These are phyloP conservation scores for Microbotryomycetes sp. DNA, from an alignment of 1,284 basidiomycete species.

Conservation along the genomic window DNA sequence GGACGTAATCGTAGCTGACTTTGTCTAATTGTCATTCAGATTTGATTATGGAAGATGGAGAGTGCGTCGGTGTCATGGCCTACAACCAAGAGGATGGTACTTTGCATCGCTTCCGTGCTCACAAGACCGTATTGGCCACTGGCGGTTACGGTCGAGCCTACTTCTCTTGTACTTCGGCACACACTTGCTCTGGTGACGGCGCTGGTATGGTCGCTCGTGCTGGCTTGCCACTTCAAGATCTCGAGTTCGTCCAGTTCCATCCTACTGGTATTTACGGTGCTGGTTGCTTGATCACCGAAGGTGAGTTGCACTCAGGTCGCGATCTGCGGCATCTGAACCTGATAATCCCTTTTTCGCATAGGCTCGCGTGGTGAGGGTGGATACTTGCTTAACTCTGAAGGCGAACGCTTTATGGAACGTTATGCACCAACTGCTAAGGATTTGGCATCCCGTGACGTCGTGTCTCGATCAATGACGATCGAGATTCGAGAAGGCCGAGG, in stretches of 20 bases:
- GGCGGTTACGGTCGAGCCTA: slow-evolving; percentile 98
- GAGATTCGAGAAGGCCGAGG: slow-evolving; percentile 99
- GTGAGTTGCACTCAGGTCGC: too few species aligned
- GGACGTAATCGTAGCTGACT: slow-evolving; percentile 6
- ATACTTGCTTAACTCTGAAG: slow-evolving; percentile 96
- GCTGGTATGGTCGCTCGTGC: slow-evolving; percentile 98
- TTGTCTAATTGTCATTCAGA: slow-evolving; percentile 46
- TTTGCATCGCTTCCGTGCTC: slow-evolving; percentile 93
- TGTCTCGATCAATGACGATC: slow-evolving; percentile 98
- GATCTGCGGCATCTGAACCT: not conserved
- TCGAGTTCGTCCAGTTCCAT: slow-evolving; percentile 99
- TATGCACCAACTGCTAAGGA: slow-evolving; percentile 99
- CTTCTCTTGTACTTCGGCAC: slow-evolving; percentile 98
- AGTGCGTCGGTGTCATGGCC: slow-evolving; percentile 98
- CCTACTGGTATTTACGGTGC: slow-evolving; percentile 99
- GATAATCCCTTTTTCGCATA: slow-evolving; percentile 38
- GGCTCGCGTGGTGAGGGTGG: slow-evolving; percentile 99
- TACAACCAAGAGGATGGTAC: slow-evolving; percentile 99
- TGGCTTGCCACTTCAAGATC: slow-evolving; percentile 92
- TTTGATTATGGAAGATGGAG: slow-evolving; percentile 96
- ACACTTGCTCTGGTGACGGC: slow-evolving; percentile 98
- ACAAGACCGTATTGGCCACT: slow-evolving; percentile 97
- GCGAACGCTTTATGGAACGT: slow-evolving; percentile 99
- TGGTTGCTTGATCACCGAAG: slow-evolving; percentile 97
- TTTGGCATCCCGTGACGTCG: slow-evolving; percentile 97